These are phyloP conservation scores for Ogataea hybrid DNA, from an alignment of 1,139 yeast species.

Conservation along the genomic window DNA sequence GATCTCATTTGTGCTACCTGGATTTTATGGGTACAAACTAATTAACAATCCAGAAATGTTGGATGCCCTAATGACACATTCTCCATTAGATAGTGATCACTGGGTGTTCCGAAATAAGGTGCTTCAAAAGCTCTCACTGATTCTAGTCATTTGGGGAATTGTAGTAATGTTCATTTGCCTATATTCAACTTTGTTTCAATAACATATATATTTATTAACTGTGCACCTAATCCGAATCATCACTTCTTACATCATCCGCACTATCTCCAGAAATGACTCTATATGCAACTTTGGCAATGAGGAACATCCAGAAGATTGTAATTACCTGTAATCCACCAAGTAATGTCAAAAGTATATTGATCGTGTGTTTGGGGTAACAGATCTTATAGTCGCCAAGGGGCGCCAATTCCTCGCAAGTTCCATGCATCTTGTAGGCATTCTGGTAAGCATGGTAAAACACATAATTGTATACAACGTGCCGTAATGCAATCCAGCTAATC, in stretches of 20 bases:
- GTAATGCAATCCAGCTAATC: slow-evolving; percentile 62
- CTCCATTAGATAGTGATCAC: slow-evolving; percentile 22
- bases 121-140: slow-evolving; percentile 42
- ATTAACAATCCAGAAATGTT: slow-evolving; percentile 31
- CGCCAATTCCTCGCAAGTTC: slow-evolving; percentile 35
- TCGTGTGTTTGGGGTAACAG: slow-evolving; percentile 58
- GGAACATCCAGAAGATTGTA: slow-evolving; percentile 69
- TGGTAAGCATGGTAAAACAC: slow-evolving; percentile 53
- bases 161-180: slow-evolving; percentile 52
- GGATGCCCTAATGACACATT: slow-evolving; percentile 16
- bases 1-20: slow-evolving; percentile 58
- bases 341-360: slow-evolving; percentile 52
- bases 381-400: slow-evolving; percentile 24
- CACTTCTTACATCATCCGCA: slow-evolving; percentile 84
- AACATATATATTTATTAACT: slow-evolving; percentile 2
- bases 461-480: slow-evolving; percentile 76
- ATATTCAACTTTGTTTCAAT: slow-evolving; percentile 27
- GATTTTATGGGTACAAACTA: slow-evolving; percentile 52
- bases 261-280: slow-evolving; percentile 68
- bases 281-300: slow-evolving; percentile 67
- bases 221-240: slow-evolving; percentile 36
- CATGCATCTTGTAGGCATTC: slow-evolving; percentile 38
- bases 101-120: slow-evolving; percentile 24
- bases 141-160: slow-evolving; percentile 53
- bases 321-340: slow-evolving; percentile 67